Conservation (phyloP, 352 stramenopile species). For the Phytophthora fragariaefolia region DNA sequence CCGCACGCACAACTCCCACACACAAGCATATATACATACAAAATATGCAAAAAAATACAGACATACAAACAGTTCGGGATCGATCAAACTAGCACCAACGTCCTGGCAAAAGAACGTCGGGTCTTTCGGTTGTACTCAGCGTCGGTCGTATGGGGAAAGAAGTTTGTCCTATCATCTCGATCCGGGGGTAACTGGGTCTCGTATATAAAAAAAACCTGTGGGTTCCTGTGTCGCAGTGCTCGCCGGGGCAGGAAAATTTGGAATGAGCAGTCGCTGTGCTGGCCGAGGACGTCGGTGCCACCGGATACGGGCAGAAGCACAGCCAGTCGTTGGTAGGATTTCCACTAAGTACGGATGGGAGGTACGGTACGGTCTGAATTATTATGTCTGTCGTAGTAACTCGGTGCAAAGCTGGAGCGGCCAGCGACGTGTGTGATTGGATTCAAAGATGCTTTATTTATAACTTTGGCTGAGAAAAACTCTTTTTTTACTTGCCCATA, state of each 20-base stretch:
- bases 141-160: slow-evolving; percentile 86
- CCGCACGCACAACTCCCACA: slow-evolving; percentile 28
- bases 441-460: too few relatives aligned
- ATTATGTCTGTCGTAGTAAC: neutral
- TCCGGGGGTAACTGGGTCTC: slow-evolving; percentile 19
- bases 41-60: slow-evolving; percentile 18
- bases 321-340: slow-evolving; percentile 25
- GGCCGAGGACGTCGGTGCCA: neutral
- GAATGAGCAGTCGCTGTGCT: slow-evolving; percentile 8
- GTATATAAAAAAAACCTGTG: neutral
- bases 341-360: neutral
- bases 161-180: slow-evolving; percentile 86
- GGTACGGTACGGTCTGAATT: neutral
- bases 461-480: too few relatives aligned
- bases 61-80: slow-evolving; percentile 28
- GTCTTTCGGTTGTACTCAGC: slow-evolving; percentile 78
- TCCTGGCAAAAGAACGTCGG: slow-evolving; percentile 68
- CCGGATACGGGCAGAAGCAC: slow-evolving; percentile 5
- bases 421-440: neutral
- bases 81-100: slow-evolving; percentile 77
- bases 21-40: slow-evolving; percentile 29
- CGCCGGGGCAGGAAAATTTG: slow-evolving; percentile 18
- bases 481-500: too few relatives aligned
- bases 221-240: slow-evolving; percentile 4
- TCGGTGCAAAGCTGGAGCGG: neutral